These are phyloP conservation scores for Gryganskiella cystojenkinii DNA, from an alignment of 192 early-diverging fungal species.

Conservation along the genomic window DNA sequence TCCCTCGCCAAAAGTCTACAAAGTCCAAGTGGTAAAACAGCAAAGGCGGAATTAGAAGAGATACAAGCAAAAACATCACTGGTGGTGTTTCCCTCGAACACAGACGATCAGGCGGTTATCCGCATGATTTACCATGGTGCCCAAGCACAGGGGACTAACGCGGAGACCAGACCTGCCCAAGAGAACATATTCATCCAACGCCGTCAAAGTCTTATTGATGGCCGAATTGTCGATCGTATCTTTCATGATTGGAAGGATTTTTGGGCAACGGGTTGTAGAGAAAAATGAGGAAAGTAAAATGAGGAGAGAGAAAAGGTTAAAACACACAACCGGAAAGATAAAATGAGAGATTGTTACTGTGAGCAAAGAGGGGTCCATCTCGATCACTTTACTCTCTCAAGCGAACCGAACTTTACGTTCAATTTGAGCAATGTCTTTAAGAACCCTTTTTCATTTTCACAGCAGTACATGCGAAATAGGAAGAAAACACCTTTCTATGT, in stretches of 20 bases:
- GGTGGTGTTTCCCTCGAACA: too few relatives aligned
- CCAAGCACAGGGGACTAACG: slow-evolving; percentile 52
- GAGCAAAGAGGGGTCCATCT: not conserved
- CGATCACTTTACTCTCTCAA: not conserved
- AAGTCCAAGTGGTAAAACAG: not conserved
- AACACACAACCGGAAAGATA: not conserved
- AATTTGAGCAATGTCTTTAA: too few relatives aligned
- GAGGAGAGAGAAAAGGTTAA: not conserved
- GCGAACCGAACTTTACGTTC: slow-evolving; percentile 22
- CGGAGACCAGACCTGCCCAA: slow-evolving; percentile 50
- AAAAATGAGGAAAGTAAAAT: slow-evolving; percentile 3
- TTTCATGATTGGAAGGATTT: slow-evolving; percentile 18
- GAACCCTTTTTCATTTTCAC: too few relatives aligned
- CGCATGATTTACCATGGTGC: slow-evolving; percentile 41
- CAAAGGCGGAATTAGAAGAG: not conserved
- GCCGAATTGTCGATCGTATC: slow-evolving; percentile 24
- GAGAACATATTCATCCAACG: slow-evolving; percentile 49
- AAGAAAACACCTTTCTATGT: too few relatives aligned
- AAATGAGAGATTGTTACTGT: not conserved
- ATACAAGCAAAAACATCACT: not conserved
- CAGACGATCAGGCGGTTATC: too few relatives aligned
- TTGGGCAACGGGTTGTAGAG: not conserved
- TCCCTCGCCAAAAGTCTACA: slow-evolving; percentile 51
- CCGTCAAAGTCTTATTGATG: slow-evolving; percentile 32
- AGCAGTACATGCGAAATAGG: too few relatives aligned